These are phyloP conservation scores for Avena sativa DNA, from an alignment of 176 grass and related monocot species.

Conservation along the genomic window DNA sequence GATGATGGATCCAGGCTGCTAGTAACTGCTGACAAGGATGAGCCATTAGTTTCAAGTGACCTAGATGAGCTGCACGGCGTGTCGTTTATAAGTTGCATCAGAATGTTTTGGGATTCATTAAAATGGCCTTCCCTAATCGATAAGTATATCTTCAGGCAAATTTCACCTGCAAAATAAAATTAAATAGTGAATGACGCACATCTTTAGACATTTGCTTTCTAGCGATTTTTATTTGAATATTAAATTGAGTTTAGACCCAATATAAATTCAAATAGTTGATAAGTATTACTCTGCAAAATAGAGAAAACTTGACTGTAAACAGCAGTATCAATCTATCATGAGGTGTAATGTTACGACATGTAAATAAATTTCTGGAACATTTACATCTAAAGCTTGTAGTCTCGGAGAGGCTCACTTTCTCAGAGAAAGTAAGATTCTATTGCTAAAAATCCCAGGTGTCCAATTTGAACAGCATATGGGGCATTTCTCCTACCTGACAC, in stretches of 20 bases:
- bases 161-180: conserved; percentile 68
- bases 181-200: conserved; percentile 23
- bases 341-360: not conserved
- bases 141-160: conserved; percentile 64
- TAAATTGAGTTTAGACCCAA: not conserved
- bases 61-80: conserved; percentile 47
- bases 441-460: not conserved
- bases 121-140: conserved; percentile 47
- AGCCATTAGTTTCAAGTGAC: conserved; percentile 44
- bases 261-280: not conserved
- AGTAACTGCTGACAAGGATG: conserved; percentile 38
- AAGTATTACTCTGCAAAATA: conserved; percentile 3
- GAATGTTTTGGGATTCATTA: conserved; percentile 24
- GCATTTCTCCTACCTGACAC: not conserved
- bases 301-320: not conserved
- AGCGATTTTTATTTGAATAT: not conserved
- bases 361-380: not conserved
- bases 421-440: not conserved
- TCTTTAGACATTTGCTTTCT: not conserved
- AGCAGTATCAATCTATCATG: not conserved
- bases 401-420: not conserved
- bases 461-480: conserved; percentile 16
- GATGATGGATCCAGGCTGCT: conserved; percentile 40
- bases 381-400: not conserved
- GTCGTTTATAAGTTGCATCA: conserved; percentile 41